phyloP scores from a whole-genome alignment of 257 asterid genomes.

The Forsythia suspensa region DNA sequence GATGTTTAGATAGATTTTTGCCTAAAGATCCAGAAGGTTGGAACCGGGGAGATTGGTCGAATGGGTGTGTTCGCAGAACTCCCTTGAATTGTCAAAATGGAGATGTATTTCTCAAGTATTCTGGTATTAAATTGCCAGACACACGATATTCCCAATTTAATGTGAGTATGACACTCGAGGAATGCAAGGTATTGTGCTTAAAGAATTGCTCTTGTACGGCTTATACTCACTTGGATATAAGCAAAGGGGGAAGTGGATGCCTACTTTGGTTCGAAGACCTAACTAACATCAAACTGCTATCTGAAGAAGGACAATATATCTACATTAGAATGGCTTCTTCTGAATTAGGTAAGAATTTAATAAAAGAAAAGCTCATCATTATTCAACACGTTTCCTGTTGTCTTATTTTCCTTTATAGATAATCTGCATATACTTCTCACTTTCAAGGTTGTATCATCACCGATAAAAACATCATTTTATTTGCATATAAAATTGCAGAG shows the following conservation, averaged over 20 bases:
- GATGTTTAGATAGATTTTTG: slow-evolving; percentile 32
- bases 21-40: slow-evolving; percentile 17
- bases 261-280: slow-evolving; percentile 34
- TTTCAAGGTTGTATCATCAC: not conserved
- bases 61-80: slow-evolving; percentile 29
- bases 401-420: not conserved
- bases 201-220: slow-evolving; percentile 39
- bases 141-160: slow-evolving; percentile 21
- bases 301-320: slow-evolving; percentile 24
- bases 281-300: slow-evolving; percentile 21
- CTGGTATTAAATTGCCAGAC: slow-evolving; percentile 36
- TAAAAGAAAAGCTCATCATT: too few species aligned
- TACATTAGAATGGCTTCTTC: slow-evolving; percentile 23
- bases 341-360: not conserved
- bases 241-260: slow-evolving; percentile 34
- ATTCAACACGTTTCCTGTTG: too few species aligned
- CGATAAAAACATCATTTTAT: not conserved
- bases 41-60: slow-evolving; percentile 26
- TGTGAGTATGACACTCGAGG: slow-evolving; percentile 14
- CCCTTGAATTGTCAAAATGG: slow-evolving; percentile 26
- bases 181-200: slow-evolving; percentile 27
- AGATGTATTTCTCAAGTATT: slow-evolving; percentile 24
- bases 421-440: not conserved
- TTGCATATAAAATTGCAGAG: not conserved
- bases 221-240: slow-evolving; percentile 22